These are phyloP conservation scores for Alternaria consortialis DNA, from an alignment of 2,329 filamentous ascomycete genomes.

Conservation along the genomic window DNA sequence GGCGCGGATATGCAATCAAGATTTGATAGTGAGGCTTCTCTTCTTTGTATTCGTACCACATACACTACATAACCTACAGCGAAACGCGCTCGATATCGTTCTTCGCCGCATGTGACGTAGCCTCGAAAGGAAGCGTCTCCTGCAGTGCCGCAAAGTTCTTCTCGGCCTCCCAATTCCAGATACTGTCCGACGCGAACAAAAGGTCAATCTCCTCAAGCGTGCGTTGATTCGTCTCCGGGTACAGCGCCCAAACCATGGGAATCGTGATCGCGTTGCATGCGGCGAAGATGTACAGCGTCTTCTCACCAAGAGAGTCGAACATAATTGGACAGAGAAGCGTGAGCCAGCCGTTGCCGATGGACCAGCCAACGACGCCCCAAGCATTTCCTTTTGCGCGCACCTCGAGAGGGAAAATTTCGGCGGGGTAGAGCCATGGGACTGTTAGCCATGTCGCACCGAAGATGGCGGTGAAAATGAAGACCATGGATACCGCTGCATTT, in stretches of 20 bases:
- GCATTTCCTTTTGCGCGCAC: slow-evolving; percentile 78
- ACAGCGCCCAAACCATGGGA: slow-evolving; percentile 75
- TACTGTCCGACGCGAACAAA: slow-evolving; percentile 71
- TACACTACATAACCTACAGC: neutral
- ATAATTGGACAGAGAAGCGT: slow-evolving; percentile 52
- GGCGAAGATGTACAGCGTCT: slow-evolving; percentile 78
- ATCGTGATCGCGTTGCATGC: slow-evolving; percentile 72
- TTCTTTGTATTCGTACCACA: too few species aligned
- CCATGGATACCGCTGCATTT: slow-evolving; percentile 73
- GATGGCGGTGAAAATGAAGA: slow-evolving; percentile 73
- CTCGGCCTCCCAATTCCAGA: slow-evolving; percentile 68
- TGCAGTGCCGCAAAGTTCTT: slow-evolving; percentile 37
- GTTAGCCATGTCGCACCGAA: slow-evolving; percentile 72
- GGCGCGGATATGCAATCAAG: too few species aligned
- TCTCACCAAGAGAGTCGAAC: slow-evolving; percentile 71
- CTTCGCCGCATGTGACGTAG: slow-evolving; percentile 1
- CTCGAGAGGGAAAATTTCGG: slow-evolving; percentile 77
- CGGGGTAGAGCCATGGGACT: slow-evolving; percentile 68
- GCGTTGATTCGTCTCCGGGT: slow-evolving; percentile 77
- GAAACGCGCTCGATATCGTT: slow-evolving; percentile 14
- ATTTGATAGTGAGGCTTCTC: too few species aligned
- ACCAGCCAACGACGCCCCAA: slow-evolving; percentile 79
- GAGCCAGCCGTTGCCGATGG: slow-evolving; percentile 76
- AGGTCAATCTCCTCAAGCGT: slow-evolving; percentile 80
- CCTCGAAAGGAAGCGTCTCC: slow-evolving; percentile 14